Evolutionary conservation across 2,329 filamentous ascomycete species (phyloP).

Genomic region (Nemania sp.): DNA sequence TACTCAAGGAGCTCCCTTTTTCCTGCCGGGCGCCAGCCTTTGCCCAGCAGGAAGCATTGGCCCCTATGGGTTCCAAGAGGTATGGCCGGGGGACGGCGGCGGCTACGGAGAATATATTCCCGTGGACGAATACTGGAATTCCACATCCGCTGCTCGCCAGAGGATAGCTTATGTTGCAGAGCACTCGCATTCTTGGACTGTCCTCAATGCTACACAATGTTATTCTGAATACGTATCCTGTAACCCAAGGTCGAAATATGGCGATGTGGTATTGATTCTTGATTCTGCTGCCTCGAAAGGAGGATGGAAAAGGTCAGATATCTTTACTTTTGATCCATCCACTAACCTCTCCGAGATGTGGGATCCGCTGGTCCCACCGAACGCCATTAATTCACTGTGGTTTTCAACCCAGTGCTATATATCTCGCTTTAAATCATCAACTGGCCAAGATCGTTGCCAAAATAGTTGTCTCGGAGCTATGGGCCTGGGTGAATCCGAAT

Average conservation of each 20-base stretch:
- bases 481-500: background rate
- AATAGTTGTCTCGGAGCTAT: slow-evolving; percentile 6
- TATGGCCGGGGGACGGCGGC: background rate
- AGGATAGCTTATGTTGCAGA: background rate
- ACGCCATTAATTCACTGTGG: background rate
- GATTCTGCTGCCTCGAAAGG: background rate
- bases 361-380: background rate
- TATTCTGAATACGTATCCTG: slow-evolving; percentile 5
- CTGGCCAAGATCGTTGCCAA: too few relatives aligned
- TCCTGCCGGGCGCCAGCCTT: slow-evolving; percentile 24
- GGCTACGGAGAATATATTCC: background rate
- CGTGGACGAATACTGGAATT: background rate
- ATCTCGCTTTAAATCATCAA: background rate
- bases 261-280: slow-evolving; percentile 7
- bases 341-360: background rate
- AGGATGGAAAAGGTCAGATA: background rate
- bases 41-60: too few relatives aligned
- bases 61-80: too few relatives aligned
- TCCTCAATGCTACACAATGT: background rate
- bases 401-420: slow-evolving; percentile 2
- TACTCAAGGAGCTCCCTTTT: slow-evolving; percentile 14
- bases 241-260: background rate
- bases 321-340: background rate
- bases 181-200: background rate
- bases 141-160: background rate